These are phyloP conservation scores for Panaeolus cyanescens DNA, from an alignment of 768 basidiomycete genomes.

Conservation along the genomic window DNA sequence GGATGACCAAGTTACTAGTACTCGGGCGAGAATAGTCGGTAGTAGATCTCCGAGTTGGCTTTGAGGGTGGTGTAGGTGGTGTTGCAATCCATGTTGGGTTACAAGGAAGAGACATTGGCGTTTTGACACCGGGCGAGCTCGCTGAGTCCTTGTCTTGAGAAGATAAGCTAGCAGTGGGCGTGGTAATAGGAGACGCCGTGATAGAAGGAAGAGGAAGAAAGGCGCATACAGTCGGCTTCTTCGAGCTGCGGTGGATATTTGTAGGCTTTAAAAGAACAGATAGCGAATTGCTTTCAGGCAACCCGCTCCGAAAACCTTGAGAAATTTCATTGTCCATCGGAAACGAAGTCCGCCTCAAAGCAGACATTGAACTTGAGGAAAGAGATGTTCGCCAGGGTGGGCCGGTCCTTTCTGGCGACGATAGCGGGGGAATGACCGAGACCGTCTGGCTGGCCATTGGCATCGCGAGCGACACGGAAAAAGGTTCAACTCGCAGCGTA, in stretches of 20 bases:
- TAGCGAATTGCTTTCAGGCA: slow-evolving; percentile 4
- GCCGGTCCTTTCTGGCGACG: slow-evolving; percentile 17
- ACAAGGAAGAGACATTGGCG: slow-evolving; percentile 19
- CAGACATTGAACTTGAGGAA: slow-evolving; percentile 9
- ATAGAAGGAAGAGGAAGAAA: slow-evolving; percentile 59
- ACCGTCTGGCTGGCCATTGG: slow-evolving; percentile 13
- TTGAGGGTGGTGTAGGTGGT: slow-evolving; percentile 58
- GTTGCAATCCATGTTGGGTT: slow-evolving; percentile 60
- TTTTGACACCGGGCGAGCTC: slow-evolving; percentile 18
- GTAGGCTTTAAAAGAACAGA: slow-evolving; percentile 10
- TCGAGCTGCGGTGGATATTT: slow-evolving; percentile 17
- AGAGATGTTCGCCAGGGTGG: slow-evolving; percentile 7
- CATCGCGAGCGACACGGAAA: slow-evolving; percentile 21
- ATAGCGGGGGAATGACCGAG: slow-evolving; percentile 14
- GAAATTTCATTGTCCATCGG: neutral
- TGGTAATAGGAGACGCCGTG: slow-evolving; percentile 58
- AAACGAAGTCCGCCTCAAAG: slow-evolving; percentile 4
- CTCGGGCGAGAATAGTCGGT: slow-evolving; percentile 33
- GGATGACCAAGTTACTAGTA: slow-evolving; percentile 32
- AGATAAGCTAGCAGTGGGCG: slow-evolving; percentile 42
- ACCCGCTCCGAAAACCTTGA: slow-evolving; percentile 15
- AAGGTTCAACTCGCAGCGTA: slow-evolving; percentile 1
- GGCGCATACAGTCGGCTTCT: slow-evolving; percentile 31
- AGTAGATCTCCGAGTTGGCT: slow-evolving; percentile 36
- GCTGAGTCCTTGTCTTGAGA: slow-evolving; percentile 19